Evolutionary conservation across 2,329 filamentous ascomycete genomes (phyloP), one percentile per base, ranked within the genome.

Genomic region (Furcasterigmium furcatum): DNA sequence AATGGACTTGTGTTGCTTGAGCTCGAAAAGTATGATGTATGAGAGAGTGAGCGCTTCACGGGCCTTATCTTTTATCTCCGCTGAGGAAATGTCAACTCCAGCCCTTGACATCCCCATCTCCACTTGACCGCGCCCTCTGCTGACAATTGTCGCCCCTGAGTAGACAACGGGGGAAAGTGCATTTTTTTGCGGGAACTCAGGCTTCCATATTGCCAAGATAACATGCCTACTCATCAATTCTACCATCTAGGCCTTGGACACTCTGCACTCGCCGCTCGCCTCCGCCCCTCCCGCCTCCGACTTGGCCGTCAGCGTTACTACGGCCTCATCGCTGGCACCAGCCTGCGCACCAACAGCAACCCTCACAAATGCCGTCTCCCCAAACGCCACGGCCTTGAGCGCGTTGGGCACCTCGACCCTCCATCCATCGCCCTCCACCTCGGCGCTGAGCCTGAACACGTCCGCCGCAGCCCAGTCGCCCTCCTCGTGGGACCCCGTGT

Each of bases 351-450:
- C 63, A 2, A 75, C 71, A 3, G 71, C 73, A 0, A 77, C 71
- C 12, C 60, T 60, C 4, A 47, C 59, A 2, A 63, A 64, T 9
- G 52, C 55, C 40, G 64, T 57, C 0, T 72, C 74, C 14, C 20
- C 41, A 30, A 69, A 72, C 42, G 64, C 58, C 0, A 68, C 72
- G 2, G 63, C 57, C 8, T 71, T 65, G 27, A 73, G 48, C 4
- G 59, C 62, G 41, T 71, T 72, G 10, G 64, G 61, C 14, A 77
- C 45, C 45, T 63, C 70, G 2, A 72, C 67, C 9, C 57, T 60
- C 74, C 74, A 78, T 0, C 75, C 74, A 3, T 64, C 56, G 12
- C 67, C 68, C 6, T 70, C 62, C 4, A 76, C 63, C 40, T 61
- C 52, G 1, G 71, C 72, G 16, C 58, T 63, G n/a, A 78, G 56